These are phyloP conservation scores for Auricularia sp. DNA, from an alignment of 768 basidiomycete genomes.

Conservation along the genomic window DNA sequence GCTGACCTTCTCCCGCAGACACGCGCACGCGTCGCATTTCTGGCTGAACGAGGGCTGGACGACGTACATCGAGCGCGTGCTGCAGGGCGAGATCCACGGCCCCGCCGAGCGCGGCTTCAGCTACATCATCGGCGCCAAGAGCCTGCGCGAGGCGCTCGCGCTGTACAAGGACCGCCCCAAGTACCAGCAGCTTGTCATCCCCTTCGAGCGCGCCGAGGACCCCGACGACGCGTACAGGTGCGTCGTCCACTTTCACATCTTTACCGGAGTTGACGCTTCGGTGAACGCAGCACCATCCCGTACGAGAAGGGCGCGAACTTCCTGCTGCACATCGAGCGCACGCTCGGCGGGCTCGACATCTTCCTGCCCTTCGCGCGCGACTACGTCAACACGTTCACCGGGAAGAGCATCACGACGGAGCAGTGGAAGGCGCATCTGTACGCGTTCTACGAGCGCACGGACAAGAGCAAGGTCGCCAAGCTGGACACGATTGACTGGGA, in stretches of 20 bases:
- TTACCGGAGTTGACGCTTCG: not conserved
- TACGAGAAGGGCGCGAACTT: conserved; percentile 90
- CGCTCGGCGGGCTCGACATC: conserved; percentile 69
- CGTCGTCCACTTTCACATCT: no score
- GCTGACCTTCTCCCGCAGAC: conserved; percentile 14
- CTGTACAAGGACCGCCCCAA: conserved; percentile 49
- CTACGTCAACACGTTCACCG: conserved; percentile 74
- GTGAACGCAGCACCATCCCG: conserved; percentile 37
- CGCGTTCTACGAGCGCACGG: conserved; percentile 51
- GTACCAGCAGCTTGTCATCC: conserved; percentile 73
- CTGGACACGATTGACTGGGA: conserved; percentile 72
- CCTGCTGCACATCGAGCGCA: conserved; percentile 57
- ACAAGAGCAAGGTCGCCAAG: conserved; percentile 51
- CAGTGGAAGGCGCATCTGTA: conserved; percentile 80
- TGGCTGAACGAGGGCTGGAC: conserved; percentile 93
- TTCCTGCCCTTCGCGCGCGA: conserved; percentile 79
- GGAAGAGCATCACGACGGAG: conserved; percentile 72
- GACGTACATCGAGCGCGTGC: conserved; percentile 80
- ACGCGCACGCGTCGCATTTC: conserved; percentile 68
- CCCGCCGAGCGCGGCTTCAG: conserved; percentile 72
- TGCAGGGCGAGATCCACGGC: conserved; percentile 59
- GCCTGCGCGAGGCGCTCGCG: conserved; percentile 60
- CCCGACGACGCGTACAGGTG: conserved; percentile 66
- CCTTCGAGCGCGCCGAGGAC: conserved; percentile 63
- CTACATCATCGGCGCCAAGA: conserved; percentile 66